Conservation (phyloP, 2,329 filamentous ascomycete species). For the Aureobasidium pullulans region DNA sequence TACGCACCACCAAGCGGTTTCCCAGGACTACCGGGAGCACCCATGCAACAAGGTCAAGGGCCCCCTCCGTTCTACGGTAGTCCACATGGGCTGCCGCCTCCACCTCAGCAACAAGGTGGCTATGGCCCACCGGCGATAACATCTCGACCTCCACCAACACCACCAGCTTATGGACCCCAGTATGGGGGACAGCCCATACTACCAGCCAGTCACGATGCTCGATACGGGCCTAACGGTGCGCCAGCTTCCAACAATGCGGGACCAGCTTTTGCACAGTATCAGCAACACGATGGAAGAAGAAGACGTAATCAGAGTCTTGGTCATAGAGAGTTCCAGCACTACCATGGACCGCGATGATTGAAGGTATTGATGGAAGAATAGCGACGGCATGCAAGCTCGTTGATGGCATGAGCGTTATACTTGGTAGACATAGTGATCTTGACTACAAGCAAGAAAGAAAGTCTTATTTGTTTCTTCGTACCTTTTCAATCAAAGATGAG, state of each 20-base stretch:
- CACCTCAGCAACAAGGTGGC: constrained; percentile 2
- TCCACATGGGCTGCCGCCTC: neutral
- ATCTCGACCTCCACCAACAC: constrained; percentile 21
- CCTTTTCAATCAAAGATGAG: too few relatives aligned
- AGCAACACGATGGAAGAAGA: constrained; percentile 11
- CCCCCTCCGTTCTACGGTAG: constrained; percentile 7
- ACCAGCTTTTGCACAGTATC: constrained; percentile 16
- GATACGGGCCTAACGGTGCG: constrained; percentile 3
- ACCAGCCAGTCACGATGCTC: constrained; percentile 30
- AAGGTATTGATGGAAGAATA: neutral
- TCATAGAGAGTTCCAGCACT: constrained; percentile 11
- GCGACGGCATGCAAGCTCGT: neutral
- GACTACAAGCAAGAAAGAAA: constrained; percentile 2
- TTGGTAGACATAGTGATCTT: neutral
- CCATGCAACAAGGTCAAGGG: neutral
- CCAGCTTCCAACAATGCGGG: neutral
- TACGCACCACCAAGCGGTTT: constrained; percentile 5
- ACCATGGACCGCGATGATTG: constrained; percentile 10
- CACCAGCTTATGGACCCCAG: constrained; percentile 26
- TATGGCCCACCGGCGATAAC: neutral
- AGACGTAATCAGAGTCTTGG: constrained; percentile 8
- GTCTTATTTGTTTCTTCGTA: neutral
- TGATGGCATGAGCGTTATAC: neutral
- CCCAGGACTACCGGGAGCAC: neutral
- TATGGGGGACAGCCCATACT: constrained; percentile 34